Base-by-base conservation (phyloP, 2,329 filamentous ascomycete species). In the Colletotrichum orchidophilum region DNA sequence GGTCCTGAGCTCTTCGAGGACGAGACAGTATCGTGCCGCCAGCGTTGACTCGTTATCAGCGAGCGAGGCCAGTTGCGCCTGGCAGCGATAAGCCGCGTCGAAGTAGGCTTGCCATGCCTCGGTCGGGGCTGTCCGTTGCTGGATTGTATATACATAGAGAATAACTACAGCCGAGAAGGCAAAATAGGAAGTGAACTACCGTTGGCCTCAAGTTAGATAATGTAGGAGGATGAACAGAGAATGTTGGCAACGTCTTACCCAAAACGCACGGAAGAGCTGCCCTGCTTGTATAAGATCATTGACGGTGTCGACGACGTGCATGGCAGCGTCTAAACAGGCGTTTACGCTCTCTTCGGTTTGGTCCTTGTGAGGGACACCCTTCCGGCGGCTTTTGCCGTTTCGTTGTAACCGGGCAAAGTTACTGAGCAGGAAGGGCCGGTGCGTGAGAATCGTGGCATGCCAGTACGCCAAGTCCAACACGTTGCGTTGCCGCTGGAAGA, bases 161-260 rank as follows among this genome's bases (percentile, higher is more conserved):
- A 85, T 78, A 1, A 84, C 82, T 3, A 83, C 81, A 0, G 84
- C 84, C 13, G 78, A 84, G 54, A 85, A 86, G 1, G 80, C 83
- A 63, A 82, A 83, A 64, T 86, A 86, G 27, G 83, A 82, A 1
- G 77, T 80, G 54, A 81, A 80, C 79, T 81, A 21, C 1, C 0
- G 3, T 8, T 8, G 39, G 4, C 39, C 6, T 18, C 3, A 18
- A 42, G 39, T 39, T 18, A 39, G 12, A 12, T 35, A 35, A 13
- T 13, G 18, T 6, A 15, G 13, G 13, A 2, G 15, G 5, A 6
- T 18, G 5, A 7, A 46, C 9, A 7, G 11, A n/a, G 39, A n/a
- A 8, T n/a, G 39, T 46, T 46, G 39, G 3, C n/a, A 26, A 5
- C 7, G 0, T 59, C 79, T 73, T 69, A 83, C 82, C 82, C 83